Evolutionary conservation across 176 grass and related monocot species (phyloP).

Genomic region (Miscanthus lutarioriparius): DNA sequence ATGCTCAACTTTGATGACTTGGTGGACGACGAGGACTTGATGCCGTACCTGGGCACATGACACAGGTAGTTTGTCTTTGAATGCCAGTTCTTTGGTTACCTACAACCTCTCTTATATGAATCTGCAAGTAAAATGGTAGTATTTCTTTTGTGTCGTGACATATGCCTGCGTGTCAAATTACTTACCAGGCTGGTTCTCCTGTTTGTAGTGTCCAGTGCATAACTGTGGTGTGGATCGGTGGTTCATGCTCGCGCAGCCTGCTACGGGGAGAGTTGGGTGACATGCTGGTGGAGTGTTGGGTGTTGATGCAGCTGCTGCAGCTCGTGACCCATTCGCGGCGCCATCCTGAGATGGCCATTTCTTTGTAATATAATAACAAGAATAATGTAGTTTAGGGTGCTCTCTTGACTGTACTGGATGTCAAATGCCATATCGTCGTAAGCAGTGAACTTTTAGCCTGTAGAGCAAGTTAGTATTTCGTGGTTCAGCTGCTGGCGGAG

Average conservation of each 20-base stretch:
- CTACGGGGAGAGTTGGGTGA: slow-evolving; percentile 13
- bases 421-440: neutral
- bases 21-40: slow-evolving; percentile 76
- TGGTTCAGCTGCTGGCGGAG: neutral
- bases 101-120: neutral
- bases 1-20: slow-evolving; percentile 66
- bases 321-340: neutral
- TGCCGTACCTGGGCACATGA: slow-evolving; percentile 92
- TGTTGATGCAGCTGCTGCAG: neutral
- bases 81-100: slow-evolving; percentile 7
- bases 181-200: neutral
- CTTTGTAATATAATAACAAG: neutral
- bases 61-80: slow-evolving; percentile 19
- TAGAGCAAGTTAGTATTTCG: neutral
- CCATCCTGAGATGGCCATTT: neutral
- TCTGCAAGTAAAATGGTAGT: neutral
- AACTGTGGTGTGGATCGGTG: neutral
- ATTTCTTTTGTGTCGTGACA: neutral
- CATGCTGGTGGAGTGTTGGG: neutral
- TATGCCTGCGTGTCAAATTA: neutral
- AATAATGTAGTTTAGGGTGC: slow-evolving; percentile 18
- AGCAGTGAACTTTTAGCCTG: neutral
- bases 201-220: neutral
- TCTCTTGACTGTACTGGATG: slow-evolving; percentile 19
- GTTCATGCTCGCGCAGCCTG: neutral